Evolutionary conservation across 805 yeast species (phyloP), one percentile per base, ranked within the genome.

Genomic region (Schwanniomyces sp.): DNA sequence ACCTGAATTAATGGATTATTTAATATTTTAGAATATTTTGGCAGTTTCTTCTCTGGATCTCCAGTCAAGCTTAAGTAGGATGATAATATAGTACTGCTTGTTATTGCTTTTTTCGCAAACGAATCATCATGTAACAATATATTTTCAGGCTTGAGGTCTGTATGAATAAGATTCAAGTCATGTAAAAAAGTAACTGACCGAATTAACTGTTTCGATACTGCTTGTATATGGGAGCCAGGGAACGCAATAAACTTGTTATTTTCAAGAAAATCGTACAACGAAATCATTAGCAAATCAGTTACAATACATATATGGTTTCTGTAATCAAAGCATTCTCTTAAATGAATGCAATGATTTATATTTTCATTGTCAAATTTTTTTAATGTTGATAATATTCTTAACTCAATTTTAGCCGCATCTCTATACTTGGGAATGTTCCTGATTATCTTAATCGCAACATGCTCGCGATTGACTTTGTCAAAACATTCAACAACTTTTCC

Each of bases 101-200:
- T 51, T 44, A 69, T 58, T 38, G 63, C 67, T 54, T 74, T 74
- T 41, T 74, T 67, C 11, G 54, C 56, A 48, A 61, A 80, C 0
- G 78, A 64, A 56, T 76, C 81, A 56, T 82, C 80, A 48, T 80
- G 79, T 29, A 91, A 72, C 29, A 94, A 67, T 38, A 94, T 87
- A 63, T 94, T 94, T 66, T 94, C 99, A 1, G 99, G 99, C 69
- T 94, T 94, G 55, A 94, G 75, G 66, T 94, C 99, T 0, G 99
- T 94, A 67, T 94, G 99, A 38, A 94, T 89, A 42, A 94, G 76
- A 45, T 86, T 88, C 62, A 94, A 74, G 59, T 89, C 96, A 65
- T 94, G 99, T 52, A 94, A 72, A 59, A 87, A 92, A 1, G 94
- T 87, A 34, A 92, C 95, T 0, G 94, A 85, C 52, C 91, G 76